Conservation (phyloP, 2,329 filamentous ascomycete genomes). For the Ceratocystis lukuohia region DNA sequence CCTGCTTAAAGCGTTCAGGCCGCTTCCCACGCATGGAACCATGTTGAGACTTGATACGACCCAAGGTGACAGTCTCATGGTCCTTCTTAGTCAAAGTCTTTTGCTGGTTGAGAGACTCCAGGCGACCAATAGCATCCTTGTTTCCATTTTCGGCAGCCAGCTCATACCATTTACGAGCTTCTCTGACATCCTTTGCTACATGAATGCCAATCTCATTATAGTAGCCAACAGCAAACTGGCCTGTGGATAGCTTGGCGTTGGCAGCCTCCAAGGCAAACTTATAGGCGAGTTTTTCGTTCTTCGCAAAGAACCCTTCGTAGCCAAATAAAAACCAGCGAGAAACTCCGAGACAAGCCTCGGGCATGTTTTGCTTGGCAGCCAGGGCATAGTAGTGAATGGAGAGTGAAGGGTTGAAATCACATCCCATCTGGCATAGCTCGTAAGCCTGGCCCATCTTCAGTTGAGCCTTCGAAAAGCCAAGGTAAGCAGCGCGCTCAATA, state of each 20-base stretch:
- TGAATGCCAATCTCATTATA: conserved; percentile 95
- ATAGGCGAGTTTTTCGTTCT: conserved; percentile 90
- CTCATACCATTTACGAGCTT: conserved; percentile 81
- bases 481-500: conserved; percentile 90
- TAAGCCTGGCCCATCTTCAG: conserved; percentile 95
- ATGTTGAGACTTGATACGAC: conserved; percentile 70
- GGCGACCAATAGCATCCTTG: conserved; percentile 66
- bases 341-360: conserved; percentile 88
- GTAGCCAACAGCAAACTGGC: conserved; percentile 93
- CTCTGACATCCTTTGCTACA: conserved; percentile 66
- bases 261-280: conserved; percentile 83
- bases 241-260: conserved; percentile 65
- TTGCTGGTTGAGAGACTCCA: conserved; percentile 72
- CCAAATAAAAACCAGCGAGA: conserved; percentile 98
- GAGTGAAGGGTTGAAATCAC: conserved; percentile 84
- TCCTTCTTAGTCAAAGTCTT: conserved; percentile 79
- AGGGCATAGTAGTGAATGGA: conserved; percentile 94
- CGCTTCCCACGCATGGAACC: conserved; percentile 52
- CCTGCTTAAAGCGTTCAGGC: conserved; percentile 38
- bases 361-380: conserved; percentile 79
- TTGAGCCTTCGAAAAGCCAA: conserved; percentile 92
- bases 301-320: conserved; percentile 79
- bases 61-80: conserved; percentile 83
- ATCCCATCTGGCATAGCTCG: conserved; percentile 84
- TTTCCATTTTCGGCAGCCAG: conserved; percentile 84